Evolutionary conservation across 2,329 filamentous ascomycete species (phyloP).

Genomic region (Penicillium concentricum): DNA sequence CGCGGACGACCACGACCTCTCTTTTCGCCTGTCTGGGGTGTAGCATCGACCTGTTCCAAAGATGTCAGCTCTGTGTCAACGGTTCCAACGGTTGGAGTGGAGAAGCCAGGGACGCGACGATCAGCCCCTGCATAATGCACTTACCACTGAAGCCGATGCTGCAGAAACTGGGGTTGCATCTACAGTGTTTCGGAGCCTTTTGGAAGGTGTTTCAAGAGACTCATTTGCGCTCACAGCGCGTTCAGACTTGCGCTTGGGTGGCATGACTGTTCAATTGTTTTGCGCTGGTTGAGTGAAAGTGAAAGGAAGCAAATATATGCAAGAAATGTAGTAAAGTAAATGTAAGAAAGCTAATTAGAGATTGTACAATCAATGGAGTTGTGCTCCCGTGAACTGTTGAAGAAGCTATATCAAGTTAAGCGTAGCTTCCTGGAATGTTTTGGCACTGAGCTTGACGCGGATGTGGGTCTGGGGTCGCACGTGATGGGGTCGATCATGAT

Average conservation of each 20-base stretch:
- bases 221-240: constrained; percentile 21
- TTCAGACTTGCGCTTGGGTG: constrained; percentile 31
- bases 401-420: background rate
- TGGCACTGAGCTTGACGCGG: constrained; percentile 10
- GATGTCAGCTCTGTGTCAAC: constrained; percentile 1
- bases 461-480: constrained; percentile 11
- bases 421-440: constrained; percentile 6
- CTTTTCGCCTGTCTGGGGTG: constrained; percentile 29
- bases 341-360: too few species aligned
- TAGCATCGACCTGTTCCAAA: constrained; percentile 3
- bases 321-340: background rate
- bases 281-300: background rate
- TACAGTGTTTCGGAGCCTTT: constrained; percentile 21
- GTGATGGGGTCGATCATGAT: constrained; percentile 9
- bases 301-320: background rate
- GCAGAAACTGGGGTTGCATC: background rate
- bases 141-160: constrained; percentile 11
- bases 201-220: constrained; percentile 19
- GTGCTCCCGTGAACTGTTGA: background rate
- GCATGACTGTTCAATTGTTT: constrained; percentile 7
- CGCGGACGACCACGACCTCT: constrained; percentile 37
- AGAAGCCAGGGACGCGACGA: constrained; percentile 7
- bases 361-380: background rate
- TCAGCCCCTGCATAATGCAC: constrained; percentile 14
- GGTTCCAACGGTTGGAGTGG: constrained; percentile 1